Evolutionary conservation across 2,329 filamentous ascomycete species (phyloP).

Genomic region (Aspergillus carbonarius): DNA sequence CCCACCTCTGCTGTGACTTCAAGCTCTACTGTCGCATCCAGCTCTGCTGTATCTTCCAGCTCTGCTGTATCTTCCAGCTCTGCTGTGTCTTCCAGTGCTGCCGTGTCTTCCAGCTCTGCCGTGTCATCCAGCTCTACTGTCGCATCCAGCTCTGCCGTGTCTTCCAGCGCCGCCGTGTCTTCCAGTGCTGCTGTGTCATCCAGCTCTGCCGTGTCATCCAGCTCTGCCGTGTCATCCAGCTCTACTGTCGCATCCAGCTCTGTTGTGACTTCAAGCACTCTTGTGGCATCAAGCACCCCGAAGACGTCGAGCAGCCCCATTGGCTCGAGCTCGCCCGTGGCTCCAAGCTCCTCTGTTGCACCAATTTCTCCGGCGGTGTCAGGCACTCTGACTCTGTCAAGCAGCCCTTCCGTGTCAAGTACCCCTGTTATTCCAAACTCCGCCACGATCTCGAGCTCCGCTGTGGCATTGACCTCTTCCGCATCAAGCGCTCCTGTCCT

Average conservation of each 20-base stretch:
- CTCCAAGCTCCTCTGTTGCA: not conserved
- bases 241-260: too few relatives aligned
- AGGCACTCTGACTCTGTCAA: not conserved
- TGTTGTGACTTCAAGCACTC: not conserved
- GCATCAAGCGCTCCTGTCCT: conserved; percentile 9
- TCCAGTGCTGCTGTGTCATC: not conserved
- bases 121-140: too few relatives aligned
- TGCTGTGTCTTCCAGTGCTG: too few relatives aligned
- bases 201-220: conserved; percentile 1
- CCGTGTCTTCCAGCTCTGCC: too few relatives aligned
- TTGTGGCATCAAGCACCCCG: not conserved
- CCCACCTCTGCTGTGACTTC: too few relatives aligned
- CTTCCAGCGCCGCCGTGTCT: not conserved
- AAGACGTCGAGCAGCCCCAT: not conserved
- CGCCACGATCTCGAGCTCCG: conserved; percentile 3
- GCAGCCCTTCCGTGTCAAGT: not conserved
- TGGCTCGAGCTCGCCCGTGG: not conserved
- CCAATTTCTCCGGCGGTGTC: not conserved
- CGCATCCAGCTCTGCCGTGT: not conserved
- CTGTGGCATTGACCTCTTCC: conserved; percentile 2
- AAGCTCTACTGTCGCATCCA: too few relatives aligned
- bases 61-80: too few relatives aligned
- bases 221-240: not conserved
- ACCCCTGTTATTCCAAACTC: conserved; percentile 1
- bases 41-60: too few relatives aligned